phyloP scores from a whole-genome alignment of 2,329 filamentous ascomycete genomes.

The Fusarium albidum region DNA sequence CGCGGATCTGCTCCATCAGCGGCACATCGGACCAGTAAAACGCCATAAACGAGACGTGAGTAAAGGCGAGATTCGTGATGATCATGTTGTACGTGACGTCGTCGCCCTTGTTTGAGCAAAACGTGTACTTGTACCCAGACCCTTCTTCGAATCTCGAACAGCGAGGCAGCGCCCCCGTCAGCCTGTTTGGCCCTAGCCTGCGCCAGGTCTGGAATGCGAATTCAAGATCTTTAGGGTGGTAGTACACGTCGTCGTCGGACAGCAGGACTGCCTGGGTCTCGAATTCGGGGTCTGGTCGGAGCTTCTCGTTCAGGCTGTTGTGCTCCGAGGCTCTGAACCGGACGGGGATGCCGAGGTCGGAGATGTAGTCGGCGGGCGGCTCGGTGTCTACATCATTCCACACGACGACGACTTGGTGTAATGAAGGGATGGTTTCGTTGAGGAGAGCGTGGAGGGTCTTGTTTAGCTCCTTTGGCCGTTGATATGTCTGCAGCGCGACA shows the following conservation, averaged over 20 bases:
- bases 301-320: conserved; percentile 48
- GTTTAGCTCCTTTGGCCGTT: conserved; percentile 44
- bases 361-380: conserved; percentile 39
- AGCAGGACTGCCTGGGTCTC: conserved; percentile 47
- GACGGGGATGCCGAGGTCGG: conserved; percentile 40
- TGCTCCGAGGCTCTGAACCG: conserved; percentile 42
- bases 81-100: conserved; percentile 45
- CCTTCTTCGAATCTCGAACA: conserved; percentile 34
- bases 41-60: conserved; percentile 46
- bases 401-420: conserved; percentile 46
- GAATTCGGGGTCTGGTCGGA: conserved; percentile 45
- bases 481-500: conserved; percentile 39
- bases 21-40: conserved; percentile 46
- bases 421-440: conserved; percentile 42
- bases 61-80: conserved; percentile 48
- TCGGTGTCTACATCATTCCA: conserved; percentile 45
- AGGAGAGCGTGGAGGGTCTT: conserved; percentile 40
- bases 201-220: conserved; percentile 50
- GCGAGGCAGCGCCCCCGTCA: conserved; percentile 46
- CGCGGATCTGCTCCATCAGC: conserved; percentile 39
- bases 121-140: conserved; percentile 41
- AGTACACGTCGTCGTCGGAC: conserved; percentile 50
- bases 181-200: conserved; percentile 41
- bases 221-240: conserved; percentile 46
- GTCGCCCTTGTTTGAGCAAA: conserved; percentile 36